These are phyloP conservation scores for Pseudogymnoascus sp. DNA, from an alignment of 2,329 filamentous ascomycete species.

Conservation along the genomic window DNA sequence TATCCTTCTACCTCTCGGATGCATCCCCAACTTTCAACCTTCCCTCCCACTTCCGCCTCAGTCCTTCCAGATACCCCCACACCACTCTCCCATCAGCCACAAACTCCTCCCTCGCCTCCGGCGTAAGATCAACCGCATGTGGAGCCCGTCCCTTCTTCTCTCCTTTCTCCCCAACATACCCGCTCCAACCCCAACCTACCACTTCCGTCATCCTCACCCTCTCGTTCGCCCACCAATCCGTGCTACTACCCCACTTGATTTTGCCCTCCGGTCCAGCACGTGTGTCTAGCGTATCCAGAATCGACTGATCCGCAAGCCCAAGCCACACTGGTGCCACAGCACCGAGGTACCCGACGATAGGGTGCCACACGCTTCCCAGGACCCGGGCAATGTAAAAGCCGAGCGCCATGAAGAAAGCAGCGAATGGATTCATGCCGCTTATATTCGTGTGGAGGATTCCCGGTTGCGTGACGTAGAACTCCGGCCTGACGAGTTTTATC, in stretches of 20 bases:
- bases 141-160: constrained; percentile 50
- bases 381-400: constrained; percentile 64
- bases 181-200: constrained; percentile 73
- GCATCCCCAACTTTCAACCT: constrained; percentile 25
- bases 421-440: constrained; percentile 60
- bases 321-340: constrained; percentile 72
- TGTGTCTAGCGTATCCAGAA: constrained; percentile 46
- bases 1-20: constrained; percentile 15
- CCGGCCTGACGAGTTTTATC: constrained; percentile 38
- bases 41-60: constrained; percentile 59
- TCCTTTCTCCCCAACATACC: constrained; percentile 43
- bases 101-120: constrained; percentile 52
- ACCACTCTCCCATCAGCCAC: constrained; percentile 49
- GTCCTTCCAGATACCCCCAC: constrained; percentile 63
- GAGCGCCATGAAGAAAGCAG: constrained; percentile 60
- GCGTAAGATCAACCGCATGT: constrained; percentile 48
- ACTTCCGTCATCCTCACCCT: constrained; percentile 71
- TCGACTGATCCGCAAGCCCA: constrained; percentile 55
- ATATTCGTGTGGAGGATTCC: constrained; percentile 79
- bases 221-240: constrained; percentile 47
- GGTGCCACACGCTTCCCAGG: constrained; percentile 84
- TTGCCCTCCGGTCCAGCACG: constrained; percentile 45
- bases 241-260: constrained; percentile 70
- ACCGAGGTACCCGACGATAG: constrained; percentile 64
- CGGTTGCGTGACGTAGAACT: constrained; percentile 73